Evolutionary conservation across 2,329 filamentous ascomycete genomes (phyloP).

Genomic region (Diaporthe vexans): DNA sequence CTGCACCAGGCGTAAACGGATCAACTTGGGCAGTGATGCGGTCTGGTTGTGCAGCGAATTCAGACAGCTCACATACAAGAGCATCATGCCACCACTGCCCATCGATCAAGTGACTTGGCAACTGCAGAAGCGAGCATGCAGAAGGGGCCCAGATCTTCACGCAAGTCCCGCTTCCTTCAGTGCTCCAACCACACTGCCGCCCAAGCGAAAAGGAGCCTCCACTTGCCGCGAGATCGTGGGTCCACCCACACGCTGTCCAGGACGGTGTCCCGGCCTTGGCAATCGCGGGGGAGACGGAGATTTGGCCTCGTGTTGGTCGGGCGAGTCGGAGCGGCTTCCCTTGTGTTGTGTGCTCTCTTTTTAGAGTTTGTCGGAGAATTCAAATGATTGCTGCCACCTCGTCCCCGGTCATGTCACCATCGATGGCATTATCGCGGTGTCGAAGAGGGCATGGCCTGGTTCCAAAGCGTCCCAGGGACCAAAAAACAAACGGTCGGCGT

Average conservation of each 20-base stretch:
- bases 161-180: constrained; percentile 23
- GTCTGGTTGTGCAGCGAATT: neutral
- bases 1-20: neutral
- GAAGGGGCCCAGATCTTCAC: constrained; percentile 20
- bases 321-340: constrained; percentile 12
- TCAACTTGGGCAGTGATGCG: neutral
- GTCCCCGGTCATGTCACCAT: neutral
- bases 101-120: constrained; percentile 27
- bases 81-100: constrained; percentile 8
- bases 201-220: constrained; percentile 9
- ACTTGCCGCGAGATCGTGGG: constrained; percentile 36
- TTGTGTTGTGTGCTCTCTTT: neutral
- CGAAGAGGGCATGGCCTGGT: neutral
- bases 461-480: neutral
- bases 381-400: neutral
- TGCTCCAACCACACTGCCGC: constrained; percentile 4
- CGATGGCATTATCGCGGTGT: neutral
- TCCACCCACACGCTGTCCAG: constrained; percentile 17
- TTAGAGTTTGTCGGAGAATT: constrained; percentile 31
- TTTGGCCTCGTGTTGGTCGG: constrained; percentile 42
- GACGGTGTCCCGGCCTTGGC: constrained; percentile 35
- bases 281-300: constrained; percentile 40
- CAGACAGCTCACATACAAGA: constrained; percentile 1
- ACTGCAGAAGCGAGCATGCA: constrained; percentile 9
- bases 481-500: neutral